Percentiles rank a stretch among this genome's conserved stretches.
Conservation (phyloP, 768 basidiomycete species). For the Russula abietina region DNA sequence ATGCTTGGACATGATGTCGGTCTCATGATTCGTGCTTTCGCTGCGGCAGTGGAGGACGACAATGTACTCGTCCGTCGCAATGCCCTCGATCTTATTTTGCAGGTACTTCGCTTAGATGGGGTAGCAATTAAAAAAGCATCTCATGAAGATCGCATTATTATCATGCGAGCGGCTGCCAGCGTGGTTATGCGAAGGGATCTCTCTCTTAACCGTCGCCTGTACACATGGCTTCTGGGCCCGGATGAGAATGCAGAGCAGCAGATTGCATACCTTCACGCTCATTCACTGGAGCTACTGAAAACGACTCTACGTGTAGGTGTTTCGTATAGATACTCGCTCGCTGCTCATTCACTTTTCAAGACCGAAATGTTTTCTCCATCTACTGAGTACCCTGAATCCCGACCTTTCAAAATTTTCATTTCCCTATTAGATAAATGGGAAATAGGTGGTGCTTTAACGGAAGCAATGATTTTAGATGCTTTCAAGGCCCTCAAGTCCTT, state of each 20-base stretch:
- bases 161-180: slow-evolving; percentile 80
- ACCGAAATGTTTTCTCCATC: slow-evolving; percentile 72
- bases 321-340: background rate
- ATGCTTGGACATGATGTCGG: slow-evolving; percentile 85
- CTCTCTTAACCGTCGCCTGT: slow-evolving; percentile 86
- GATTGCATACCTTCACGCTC: slow-evolving; percentile 55
- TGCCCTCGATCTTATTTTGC: slow-evolving; percentile 77
- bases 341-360: slow-evolving; percentile 34
- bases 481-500: slow-evolving; percentile 64
- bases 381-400: slow-evolving; percentile 66
- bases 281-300: slow-evolving; percentile 68
- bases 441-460: slow-evolving; percentile 76
- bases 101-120: slow-evolving; percentile 70
- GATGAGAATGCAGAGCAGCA: slow-evolving; percentile 76
- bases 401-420: slow-evolving; percentile 94
- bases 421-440: slow-evolving; percentile 97
- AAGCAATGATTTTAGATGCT: slow-evolving; percentile 70
- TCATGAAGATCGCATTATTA: slow-evolving; percentile 65
- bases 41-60: slow-evolving; percentile 88
- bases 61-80: slow-evolving; percentile 85
- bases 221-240: slow-evolving; percentile 86
- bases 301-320: slow-evolving; percentile 57
- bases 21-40: slow-evolving; percentile 89
- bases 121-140: slow-evolving; percentile 62
- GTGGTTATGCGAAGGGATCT: slow-evolving; percentile 91